Evolutionary conservation across 805 yeast genomes (phyloP).

Genomic region (Wickerhamomyces ciferrii): DNA sequence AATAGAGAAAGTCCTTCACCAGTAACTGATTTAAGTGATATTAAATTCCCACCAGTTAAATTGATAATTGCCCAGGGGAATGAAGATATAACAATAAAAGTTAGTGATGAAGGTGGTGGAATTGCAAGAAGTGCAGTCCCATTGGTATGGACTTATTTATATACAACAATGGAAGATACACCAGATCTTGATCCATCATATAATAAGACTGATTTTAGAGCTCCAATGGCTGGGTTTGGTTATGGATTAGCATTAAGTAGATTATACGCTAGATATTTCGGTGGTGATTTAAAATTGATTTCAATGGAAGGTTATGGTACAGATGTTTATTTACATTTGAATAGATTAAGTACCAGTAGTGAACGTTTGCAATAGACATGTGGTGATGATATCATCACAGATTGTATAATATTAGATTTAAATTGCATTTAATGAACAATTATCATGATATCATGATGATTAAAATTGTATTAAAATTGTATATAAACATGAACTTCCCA

Average conservation of each 20-base stretch:
- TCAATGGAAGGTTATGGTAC: constrained; percentile 95
- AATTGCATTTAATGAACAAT: no score
- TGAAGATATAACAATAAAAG: constrained; percentile 86
- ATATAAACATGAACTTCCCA: no score
- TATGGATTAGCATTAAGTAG: constrained; percentile 86
- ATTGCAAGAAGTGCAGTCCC: constrained; percentile 82
- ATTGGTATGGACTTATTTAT: constrained; percentile 84
- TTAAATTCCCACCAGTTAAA: constrained; percentile 77
- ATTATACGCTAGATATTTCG: constrained; percentile 83
- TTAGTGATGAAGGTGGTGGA: constrained; percentile 93
- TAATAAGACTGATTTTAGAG: constrained; percentile 62
- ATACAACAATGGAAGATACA: constrained; percentile 77
- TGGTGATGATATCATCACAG: neutral
- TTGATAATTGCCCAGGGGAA: constrained; percentile 84
- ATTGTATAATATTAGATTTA: neutral
- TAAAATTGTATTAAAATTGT: no score
- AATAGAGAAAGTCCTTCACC: constrained; percentile 35
- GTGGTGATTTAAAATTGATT: constrained; percentile 82
- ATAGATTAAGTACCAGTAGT: constrained; percentile 60
- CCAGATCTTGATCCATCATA: constrained; percentile 42
- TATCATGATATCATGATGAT: no score
- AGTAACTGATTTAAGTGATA: constrained; percentile 43
- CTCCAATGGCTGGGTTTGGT: constrained; percentile 94
- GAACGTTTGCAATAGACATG: neutral
- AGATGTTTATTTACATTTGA: constrained; percentile 83